Evolutionary conservation across 1,284 basidiomycete species (phyloP), one percentile per base, ranked within the genome.

Genomic region (Cutaneotrichosporon sp.): DNA sequence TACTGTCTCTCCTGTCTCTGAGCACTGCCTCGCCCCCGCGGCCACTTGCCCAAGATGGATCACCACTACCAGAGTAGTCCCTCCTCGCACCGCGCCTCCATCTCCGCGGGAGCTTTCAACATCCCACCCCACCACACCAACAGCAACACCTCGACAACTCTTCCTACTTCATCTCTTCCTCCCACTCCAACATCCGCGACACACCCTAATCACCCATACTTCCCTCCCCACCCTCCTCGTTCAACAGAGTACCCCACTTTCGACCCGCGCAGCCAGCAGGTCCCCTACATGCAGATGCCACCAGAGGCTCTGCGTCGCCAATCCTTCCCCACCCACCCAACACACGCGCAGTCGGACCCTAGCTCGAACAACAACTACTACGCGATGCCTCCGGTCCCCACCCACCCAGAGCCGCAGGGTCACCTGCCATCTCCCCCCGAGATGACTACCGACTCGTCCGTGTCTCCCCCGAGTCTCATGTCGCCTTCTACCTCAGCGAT

Each of bases 121-220:
- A 20, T 36, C 16, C 51, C 34, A 3, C 16, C 29, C 14, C 49
- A 29, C 29, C 29, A 29, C 29, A 29, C 29, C 22, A 53, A 20
- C 33, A n/a, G n/a, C n/a, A n/a, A n/a, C n/a, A n/a, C n/a, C n/a
- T 22, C 51, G 10, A 20, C 20, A 10, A 13, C 22, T 27, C 33
- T 25, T 4, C 34, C 33, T 27, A 29, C 24, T 18, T 31, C 47
- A 8, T n/a, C 3, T 16, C 47, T 49, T 49, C 47, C 27, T 29
- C 47, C 47, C 14, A 29, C 47, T 24, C 34, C 51, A 22, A 53
- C 47, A 14, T 34, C 31, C 11, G 51, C 31, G 33, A 53, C 34
- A 20, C 33, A 53, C 51, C 33, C 49, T 5, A 50, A 7, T 27
- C 24, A 50, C 49, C n/a, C n/a, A n/a, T 31, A 25, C 27, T 18